Percentiles rank a stretch among this genome's conserved stretches.
These are phyloP conservation scores for Silene coronaria DNA, from an alignment of 179 eudicot genomes.

Conservation along the genomic window DNA sequence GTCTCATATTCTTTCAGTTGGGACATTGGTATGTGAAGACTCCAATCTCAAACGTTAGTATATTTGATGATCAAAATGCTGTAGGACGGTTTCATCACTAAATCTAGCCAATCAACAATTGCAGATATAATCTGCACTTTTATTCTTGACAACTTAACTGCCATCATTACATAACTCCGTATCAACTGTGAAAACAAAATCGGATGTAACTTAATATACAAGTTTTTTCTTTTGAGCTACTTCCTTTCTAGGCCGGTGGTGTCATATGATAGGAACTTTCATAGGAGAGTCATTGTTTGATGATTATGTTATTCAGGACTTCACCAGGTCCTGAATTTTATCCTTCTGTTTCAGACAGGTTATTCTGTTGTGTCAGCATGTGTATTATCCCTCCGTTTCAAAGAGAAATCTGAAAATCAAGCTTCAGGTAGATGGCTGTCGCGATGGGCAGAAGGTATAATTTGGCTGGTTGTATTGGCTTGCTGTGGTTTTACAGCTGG, in stretches of 20 bases:
- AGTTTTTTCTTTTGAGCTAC: background rate
- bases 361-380: constrained; percentile 96
- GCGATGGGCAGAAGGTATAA: constrained; percentile 64
- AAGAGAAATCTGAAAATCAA: constrained; percentile 44
- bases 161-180: background rate
- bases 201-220: background rate
- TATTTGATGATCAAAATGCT: background rate
- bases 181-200: background rate
- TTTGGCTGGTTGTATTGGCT: constrained; percentile 55
- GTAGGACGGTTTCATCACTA: background rate
- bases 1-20: constrained; percentile 90
- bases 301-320: constrained; percentile 12
- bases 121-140: background rate
- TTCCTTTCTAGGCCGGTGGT: background rate
- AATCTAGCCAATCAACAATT: background rate
- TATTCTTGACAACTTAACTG: background rate
- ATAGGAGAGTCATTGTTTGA: background rate
- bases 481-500: constrained; percentile 82
- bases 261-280: background rate
- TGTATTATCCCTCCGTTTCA: constrained; percentile 78
- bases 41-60: constrained; percentile 2
- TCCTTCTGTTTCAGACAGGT: constrained; percentile 62
- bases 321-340: constrained; percentile 13
- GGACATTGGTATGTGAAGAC: constrained; percentile 70
- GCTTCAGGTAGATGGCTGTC: constrained; percentile 42